Percentiles rank a stretch among this genome's conserved stretches.
These are phyloP conservation scores for Parmelia sp. DNA, from an alignment of 495 filamentous ascomycete species.

Conservation along the genomic window DNA sequence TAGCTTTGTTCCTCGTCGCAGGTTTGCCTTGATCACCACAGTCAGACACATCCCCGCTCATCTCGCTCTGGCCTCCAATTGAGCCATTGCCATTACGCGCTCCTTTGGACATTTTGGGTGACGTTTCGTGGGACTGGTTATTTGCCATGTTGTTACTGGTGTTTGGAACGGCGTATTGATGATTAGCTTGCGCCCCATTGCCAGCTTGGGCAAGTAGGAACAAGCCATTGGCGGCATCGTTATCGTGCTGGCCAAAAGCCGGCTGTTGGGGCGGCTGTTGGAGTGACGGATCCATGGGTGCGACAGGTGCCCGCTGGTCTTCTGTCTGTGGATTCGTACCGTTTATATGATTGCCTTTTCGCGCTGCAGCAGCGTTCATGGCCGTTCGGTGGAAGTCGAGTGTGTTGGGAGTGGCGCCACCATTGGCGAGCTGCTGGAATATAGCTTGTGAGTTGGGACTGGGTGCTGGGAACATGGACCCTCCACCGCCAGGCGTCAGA, in stretches of 20 bases:
- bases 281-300: conserved; percentile 47
- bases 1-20: conserved; percentile 59
- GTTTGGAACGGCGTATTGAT: conserved; percentile 49
- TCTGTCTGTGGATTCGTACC: conserved; percentile 47
- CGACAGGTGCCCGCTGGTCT: conserved; percentile 40
- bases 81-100: conserved; percentile 32
- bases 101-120: conserved; percentile 34
- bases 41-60: conserved; percentile 64
- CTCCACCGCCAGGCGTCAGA: conserved; percentile 88
- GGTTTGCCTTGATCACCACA: conserved; percentile 57
- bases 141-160: conserved; percentile 35
- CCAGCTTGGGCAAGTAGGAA: conserved; percentile 77
- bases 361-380: conserved; percentile 65
- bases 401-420: conserved; percentile 79
- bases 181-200: conserved; percentile 52
- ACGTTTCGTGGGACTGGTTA: conserved; percentile 30
- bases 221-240: conserved; percentile 91
- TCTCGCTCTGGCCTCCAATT: conserved; percentile 52
- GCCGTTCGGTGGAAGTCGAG: conserved; percentile 94
- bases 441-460: conserved; percentile 80
- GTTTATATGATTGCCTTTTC: conserved; percentile 40
- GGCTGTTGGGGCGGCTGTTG: conserved; percentile 37
- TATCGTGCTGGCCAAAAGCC: conserved; percentile 80
- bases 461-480: conserved; percentile 93
- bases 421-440: conserved; percentile 70